Percentiles rank a stretch among this genome's conserved stretches.
Conservation (phyloP, 2,329 filamentous ascomycete genomes). For the Aspergillus sp. region DNA sequence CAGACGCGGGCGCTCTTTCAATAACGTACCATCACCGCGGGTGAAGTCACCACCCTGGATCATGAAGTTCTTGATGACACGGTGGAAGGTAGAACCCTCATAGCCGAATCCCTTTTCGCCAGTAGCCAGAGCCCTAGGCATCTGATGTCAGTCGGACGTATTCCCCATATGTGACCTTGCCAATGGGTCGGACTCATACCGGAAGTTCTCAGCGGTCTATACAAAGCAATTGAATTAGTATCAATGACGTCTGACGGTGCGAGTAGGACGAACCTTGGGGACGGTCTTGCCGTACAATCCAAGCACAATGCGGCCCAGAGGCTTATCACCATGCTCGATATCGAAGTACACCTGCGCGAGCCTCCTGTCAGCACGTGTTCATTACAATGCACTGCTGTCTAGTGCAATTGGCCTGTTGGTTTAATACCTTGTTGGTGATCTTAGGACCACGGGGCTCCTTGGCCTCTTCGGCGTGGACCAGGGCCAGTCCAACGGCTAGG, state of each 20-base stretch:
- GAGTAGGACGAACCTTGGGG: slow-evolving; percentile 52
- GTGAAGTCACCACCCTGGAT: slow-evolving; percentile 70
- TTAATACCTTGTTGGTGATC: slow-evolving; percentile 83
- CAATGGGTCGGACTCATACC: slow-evolving; percentile 35
- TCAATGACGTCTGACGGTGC: background rate
- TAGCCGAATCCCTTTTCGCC: slow-evolving; percentile 68
- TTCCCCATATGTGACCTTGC: background rate
- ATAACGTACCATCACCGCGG: slow-evolving; percentile 53
- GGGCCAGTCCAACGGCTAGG: slow-evolving; percentile 66
- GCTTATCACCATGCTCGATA: slow-evolving; percentile 62
- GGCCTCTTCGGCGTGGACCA: slow-evolving; percentile 71
- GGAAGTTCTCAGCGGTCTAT: slow-evolving; percentile 65
- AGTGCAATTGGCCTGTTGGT: background rate
- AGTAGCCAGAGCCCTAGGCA: slow-evolving; percentile 55
- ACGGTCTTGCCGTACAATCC: slow-evolving; percentile 68
- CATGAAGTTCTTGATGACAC: slow-evolving; percentile 70
- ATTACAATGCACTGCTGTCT: no score
- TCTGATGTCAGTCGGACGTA: slow-evolving; percentile 13
- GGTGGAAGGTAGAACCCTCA: slow-evolving; percentile 66
- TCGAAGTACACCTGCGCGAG: slow-evolving; percentile 60
- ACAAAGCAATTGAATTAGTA: slow-evolving; percentile 11
- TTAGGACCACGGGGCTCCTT: slow-evolving; percentile 68
- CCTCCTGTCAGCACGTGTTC: slow-evolving; percentile 10
- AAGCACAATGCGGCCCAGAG: slow-evolving; percentile 60
- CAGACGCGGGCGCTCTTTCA: background rate